A percentile compares a stretch with the other conserved stretches of the same genome.
Evolutionary conservation across 495 filamentous ascomycete species (phyloP).

Genomic region (Aspergillus incahuasiensis): DNA sequence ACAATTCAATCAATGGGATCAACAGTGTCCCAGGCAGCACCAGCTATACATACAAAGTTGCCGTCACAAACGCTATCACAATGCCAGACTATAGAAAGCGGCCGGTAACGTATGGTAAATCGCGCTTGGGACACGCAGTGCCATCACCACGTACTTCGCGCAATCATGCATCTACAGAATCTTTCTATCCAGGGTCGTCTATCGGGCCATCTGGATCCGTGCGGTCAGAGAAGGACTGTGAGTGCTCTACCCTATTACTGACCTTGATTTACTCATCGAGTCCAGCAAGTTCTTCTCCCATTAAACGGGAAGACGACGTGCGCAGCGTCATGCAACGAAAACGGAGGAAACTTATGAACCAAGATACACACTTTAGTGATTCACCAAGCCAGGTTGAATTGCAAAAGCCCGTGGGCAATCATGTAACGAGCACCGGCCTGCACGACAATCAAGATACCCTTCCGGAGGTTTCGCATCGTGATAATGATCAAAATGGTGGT

Average conservation of each 20-base stretch:
- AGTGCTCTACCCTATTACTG: neutral
- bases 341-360: neutral
- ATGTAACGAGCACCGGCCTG: neutral
- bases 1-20: no score
- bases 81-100: slow-evolving; percentile 13
- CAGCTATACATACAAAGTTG: neutral
- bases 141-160: neutral
- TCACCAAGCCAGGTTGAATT: neutral
- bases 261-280: neutral
- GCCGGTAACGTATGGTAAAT: slow-evolving; percentile 17
- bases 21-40: no score
- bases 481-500: neutral
- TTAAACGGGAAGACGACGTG: neutral
- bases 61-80: neutral
- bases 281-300: neutral
- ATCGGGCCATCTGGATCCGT: neutral
- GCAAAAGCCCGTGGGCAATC: neutral
- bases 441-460: neutral
- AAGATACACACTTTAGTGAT: neutral
- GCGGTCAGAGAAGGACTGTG: neutral
- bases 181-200: neutral
- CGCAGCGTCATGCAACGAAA: slow-evolving; percentile 6
- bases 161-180: neutral
- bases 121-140: neutral
- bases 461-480: neutral